These are phyloP conservation scores for Boehmeria nivea DNA, from an alignment of 306 rosid species.

Conservation along the genomic window DNA sequence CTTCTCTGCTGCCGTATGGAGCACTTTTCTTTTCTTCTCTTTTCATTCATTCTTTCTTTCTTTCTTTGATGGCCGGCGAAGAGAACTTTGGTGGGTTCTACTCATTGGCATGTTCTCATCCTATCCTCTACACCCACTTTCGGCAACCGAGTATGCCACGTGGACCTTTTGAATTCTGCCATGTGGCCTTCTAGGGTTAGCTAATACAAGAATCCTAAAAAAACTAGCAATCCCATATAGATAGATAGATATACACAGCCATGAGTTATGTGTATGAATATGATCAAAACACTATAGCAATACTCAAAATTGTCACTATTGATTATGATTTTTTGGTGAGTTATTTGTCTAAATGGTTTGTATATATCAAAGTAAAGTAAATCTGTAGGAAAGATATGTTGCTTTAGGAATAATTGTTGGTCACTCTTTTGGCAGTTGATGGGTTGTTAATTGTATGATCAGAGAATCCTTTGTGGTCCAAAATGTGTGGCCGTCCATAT, in stretches of 20 bases:
- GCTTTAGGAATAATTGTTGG: slow-evolving; percentile 16
- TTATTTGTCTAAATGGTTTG: background rate
- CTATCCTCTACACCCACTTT: slow-evolving; percentile 24
- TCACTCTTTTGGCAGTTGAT: background rate
- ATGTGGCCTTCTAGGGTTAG: slow-evolving; percentile 23
- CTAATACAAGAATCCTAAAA: too few species aligned
- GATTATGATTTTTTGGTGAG: too few species aligned
- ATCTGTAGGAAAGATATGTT: background rate
- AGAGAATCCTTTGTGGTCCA: slow-evolving; percentile 28
- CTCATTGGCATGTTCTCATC: slow-evolving; percentile 16
- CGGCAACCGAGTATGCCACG: too few species aligned
- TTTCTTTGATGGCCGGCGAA: slow-evolving; percentile 8
- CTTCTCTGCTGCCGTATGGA: slow-evolving; percentile 5
- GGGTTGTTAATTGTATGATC: slow-evolving; percentile 9
- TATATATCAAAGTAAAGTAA: background rate
- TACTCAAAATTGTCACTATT: too few species aligned
- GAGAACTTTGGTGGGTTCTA: slow-evolving; percentile 10
- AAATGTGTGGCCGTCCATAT: background rate
- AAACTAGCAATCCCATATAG: too few species aligned
- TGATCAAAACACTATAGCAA: too few species aligned
- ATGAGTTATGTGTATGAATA: too few species aligned
- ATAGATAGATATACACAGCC: too few species aligned
- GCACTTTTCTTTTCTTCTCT: too few species aligned
- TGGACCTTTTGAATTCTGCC: slow-evolving; percentile 8
- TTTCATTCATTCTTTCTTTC: too few species aligned